Evolutionary conservation across 768 basidiomycete genomes (phyloP).

Genomic region (Suillus weaverae): DNA sequence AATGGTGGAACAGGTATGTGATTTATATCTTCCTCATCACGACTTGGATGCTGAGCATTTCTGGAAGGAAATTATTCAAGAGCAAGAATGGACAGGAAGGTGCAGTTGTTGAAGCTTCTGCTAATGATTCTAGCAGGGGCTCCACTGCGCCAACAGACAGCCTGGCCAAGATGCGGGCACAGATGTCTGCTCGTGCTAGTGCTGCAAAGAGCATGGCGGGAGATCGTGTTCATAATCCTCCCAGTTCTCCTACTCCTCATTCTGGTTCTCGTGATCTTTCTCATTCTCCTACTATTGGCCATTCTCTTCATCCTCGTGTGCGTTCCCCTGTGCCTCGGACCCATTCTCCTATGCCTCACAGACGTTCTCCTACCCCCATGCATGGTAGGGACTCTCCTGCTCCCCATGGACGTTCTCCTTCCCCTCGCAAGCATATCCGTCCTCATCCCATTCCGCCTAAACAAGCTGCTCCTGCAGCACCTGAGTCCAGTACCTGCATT

Average conservation of each 20-base stretch:
- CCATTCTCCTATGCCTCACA: background rate
- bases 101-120: background rate
- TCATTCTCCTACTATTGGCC: background rate
- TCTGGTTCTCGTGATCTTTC: background rate
- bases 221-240: background rate
- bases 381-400: background rate
- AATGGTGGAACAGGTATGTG: background rate
- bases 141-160: background rate
- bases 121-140: background rate
- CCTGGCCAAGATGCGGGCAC: background rate
- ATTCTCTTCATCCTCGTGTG: background rate
- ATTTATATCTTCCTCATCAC: background rate
- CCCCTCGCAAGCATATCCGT: background rate
- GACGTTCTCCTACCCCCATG: background rate
- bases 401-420: too few species aligned
- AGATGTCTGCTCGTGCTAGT: background rate
- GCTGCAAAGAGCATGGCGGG: background rate
- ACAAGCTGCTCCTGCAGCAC: background rate
- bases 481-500: too few species aligned
- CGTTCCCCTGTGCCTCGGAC: background rate
- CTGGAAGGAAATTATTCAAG: background rate
- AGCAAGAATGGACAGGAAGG: background rate
- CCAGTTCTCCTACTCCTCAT: background rate
- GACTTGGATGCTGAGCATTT: background rate
- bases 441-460: background rate